Evolutionary conservation across 169 alveolate species (phyloP).

Genomic region (Theileria luwenshuni): DNA sequence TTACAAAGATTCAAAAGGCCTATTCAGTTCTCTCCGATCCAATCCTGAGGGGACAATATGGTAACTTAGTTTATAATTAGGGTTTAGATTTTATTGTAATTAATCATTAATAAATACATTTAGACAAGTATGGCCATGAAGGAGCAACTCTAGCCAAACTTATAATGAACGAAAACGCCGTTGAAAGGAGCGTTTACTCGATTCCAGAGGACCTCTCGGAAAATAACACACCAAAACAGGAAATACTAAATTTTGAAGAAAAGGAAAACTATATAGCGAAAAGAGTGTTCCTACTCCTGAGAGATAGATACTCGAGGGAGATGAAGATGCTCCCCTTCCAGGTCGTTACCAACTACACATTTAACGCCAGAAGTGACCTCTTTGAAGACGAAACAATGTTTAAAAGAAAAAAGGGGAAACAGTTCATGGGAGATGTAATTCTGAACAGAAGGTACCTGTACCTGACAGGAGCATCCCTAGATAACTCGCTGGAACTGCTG

Average conservation of each 20-base stretch:
- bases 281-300: constrained; percentile 35
- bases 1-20: constrained; percentile 64
- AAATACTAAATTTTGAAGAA: constrained; percentile 17
- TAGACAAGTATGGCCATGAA: constrained; percentile 63
- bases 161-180: constrained; percentile 19
- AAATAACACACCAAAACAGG: constrained; percentile 13
- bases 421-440: background rate
- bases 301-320: constrained; percentile 33
- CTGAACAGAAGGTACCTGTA: background rate
- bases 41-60: constrained; percentile 37
- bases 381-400: constrained; percentile 32
- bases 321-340: constrained; percentile 50
- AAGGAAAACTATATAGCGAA: constrained; percentile 19
- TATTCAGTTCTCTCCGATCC: constrained; percentile 69
- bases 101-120: background rate
- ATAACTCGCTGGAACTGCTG: constrained; percentile 39
- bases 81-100: background rate
- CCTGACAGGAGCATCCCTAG: constrained; percentile 14
- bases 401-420: background rate
- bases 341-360: constrained; percentile 42
- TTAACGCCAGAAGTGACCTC: constrained; percentile 47
- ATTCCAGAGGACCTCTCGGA: constrained; percentile 11
- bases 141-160: constrained; percentile 43
- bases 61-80: constrained; percentile 14
- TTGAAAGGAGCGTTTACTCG: constrained; percentile 8